Percentiles rank a stretch among this genome's conserved stretches.
Evolutionary conservation across 176 grass and related monocot species (phyloP).

Genomic region (Oryza glumipatula): DNA sequence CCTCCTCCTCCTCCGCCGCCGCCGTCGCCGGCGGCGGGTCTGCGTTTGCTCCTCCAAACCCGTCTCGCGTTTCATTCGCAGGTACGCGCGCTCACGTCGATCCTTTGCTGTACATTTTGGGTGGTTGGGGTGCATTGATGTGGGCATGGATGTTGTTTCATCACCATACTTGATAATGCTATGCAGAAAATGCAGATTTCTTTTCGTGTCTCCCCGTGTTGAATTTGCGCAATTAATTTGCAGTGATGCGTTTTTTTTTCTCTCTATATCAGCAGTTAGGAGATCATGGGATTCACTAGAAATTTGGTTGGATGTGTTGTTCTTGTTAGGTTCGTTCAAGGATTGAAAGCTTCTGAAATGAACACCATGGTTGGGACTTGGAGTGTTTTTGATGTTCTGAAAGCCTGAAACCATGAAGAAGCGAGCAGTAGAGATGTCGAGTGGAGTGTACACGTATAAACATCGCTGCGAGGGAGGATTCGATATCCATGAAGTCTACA

Average conservation of each 20-base stretch:
- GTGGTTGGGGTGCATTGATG: neutral
- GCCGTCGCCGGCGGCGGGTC: neutral
- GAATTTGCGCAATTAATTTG: neutral
- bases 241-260: neutral
- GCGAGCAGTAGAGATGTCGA: neutral
- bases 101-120: neutral
- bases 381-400: neutral
- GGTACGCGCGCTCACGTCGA: constrained; percentile 2
- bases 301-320: neutral
- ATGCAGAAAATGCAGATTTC: no score
- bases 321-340: neutral
- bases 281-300: neutral
- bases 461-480: constrained; percentile 35
- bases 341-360: no score
- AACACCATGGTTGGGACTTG: neutral
- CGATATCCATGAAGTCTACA: constrained; percentile 67
- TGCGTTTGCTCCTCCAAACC: neutral
- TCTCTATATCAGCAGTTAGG: no score
- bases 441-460: constrained; percentile 44
- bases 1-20: neutral
- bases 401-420: constrained; percentile 20
- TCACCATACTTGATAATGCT: neutral
- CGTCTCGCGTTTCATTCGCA: neutral
- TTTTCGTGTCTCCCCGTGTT: neutral
- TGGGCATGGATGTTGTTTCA: constrained; percentile 3